Conservation (phyloP, 352 stramenopile genomes). For the Pythium angustatum region DNA sequence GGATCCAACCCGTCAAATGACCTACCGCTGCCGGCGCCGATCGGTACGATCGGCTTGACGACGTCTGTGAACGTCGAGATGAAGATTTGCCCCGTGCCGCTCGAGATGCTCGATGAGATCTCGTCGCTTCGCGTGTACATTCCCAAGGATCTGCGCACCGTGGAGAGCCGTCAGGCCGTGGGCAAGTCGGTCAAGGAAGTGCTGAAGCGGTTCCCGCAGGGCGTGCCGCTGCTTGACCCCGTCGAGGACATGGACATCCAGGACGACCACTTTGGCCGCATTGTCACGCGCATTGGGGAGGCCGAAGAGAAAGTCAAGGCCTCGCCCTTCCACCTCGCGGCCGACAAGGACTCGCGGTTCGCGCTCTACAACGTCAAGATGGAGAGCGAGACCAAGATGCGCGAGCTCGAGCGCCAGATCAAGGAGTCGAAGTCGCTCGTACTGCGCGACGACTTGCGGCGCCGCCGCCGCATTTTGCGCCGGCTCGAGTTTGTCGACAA, state of each 20-base stretch:
- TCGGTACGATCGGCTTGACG: conserved; percentile 59
- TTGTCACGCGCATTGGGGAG: conserved; percentile 86
- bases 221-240: conserved; percentile 91
- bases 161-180: conserved; percentile 73
- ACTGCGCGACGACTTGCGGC: conserved; percentile 94
- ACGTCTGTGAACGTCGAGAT: conserved; percentile 60
- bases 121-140: conserved; percentile 86
- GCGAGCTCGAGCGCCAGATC: conserved; percentile 93
- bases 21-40: conserved; percentile 55
- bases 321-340: conserved; percentile 62
- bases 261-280: conserved; percentile 86
- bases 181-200: conserved; percentile 83
- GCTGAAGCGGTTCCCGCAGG: conserved; percentile 73
- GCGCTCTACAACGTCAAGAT: conserved; percentile 91
- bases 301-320: conserved; percentile 69
- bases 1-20: conserved; percentile 33
- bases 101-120: conserved; percentile 76
- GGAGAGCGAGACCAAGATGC: conserved; percentile 91
- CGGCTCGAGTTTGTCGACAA: conserved; percentile 96
- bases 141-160: conserved; percentile 74
- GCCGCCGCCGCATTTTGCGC: conserved; percentile 96
- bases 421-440: conserved; percentile 94
- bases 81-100: conserved; percentile 84
- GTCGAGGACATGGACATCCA: conserved; percentile 95
- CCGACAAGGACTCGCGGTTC: conserved; percentile 83